Conservation (phyloP, 805 yeast species). For the Yarrowia keelungensis region DNA sequence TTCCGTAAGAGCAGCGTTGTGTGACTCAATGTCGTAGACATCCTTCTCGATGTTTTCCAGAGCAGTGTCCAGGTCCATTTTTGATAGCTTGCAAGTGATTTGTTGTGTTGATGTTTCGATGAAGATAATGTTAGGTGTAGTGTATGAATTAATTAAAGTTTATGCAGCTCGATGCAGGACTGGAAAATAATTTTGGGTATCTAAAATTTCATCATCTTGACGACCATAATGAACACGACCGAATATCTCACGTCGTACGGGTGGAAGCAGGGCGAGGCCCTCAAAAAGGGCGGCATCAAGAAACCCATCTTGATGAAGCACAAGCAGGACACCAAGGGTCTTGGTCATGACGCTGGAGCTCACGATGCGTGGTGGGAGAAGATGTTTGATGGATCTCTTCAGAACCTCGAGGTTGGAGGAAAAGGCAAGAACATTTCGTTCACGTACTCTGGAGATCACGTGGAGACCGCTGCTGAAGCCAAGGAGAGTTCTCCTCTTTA, state of each 20-base stretch:
- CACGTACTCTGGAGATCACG: constrained; percentile 60
- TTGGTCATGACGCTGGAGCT: constrained; percentile 78
- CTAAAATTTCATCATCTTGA: constrained; percentile 1
- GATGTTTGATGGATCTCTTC: constrained; percentile 90
- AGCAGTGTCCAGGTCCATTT: constrained; percentile 29
- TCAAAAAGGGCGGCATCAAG: constrained; percentile 76
- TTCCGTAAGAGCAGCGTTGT: constrained; percentile 9
- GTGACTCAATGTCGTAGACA: constrained; percentile 27
- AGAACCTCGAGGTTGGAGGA: constrained; percentile 66
- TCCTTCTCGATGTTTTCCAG: constrained; percentile 23
- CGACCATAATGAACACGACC: constrained; percentile 68
- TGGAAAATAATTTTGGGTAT: constrained; percentile 21
- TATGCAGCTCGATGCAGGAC: constrained; percentile 9
- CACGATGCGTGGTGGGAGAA: constrained; percentile 97
- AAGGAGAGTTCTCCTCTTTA: constrained; percentile 75
- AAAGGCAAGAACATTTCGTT: constrained; percentile 56
- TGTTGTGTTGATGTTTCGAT: neutral
- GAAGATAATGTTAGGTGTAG: neutral
- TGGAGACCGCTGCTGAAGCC: constrained; percentile 51
- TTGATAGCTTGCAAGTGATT: neutral
- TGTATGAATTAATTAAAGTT: constrained; percentile 3
- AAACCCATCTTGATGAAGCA: constrained; percentile 90
- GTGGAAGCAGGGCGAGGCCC: constrained; percentile 91
- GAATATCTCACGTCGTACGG: constrained; percentile 79
- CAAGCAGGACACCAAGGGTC: constrained; percentile 87